Percentiles rank a stretch among this genome's conserved stretches.
Evolutionary conservation across 2,329 filamentous ascomycete species (phyloP).

Genomic region (Pseudocercospora eumusae): DNA sequence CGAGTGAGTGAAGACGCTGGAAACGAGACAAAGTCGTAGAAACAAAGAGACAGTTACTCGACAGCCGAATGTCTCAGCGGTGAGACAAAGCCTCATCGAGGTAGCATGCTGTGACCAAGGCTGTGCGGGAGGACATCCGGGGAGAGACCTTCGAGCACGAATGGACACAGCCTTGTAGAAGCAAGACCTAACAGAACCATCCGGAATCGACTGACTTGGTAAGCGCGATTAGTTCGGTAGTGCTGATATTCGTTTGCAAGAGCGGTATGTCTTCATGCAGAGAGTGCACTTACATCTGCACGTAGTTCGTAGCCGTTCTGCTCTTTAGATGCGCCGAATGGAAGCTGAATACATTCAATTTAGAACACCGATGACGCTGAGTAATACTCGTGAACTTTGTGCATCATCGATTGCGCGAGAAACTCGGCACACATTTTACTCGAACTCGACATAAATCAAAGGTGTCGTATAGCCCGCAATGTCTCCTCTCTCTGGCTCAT

Average conservation of each 20-base stretch:
- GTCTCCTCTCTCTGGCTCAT: conserved; percentile 12
- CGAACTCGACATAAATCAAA: conserved; percentile 25
- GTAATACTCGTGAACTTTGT: not conserved
- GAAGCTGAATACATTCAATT: not conserved
- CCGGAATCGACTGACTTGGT: not conserved
- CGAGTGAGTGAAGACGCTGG: not conserved
- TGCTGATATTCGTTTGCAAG: not conserved
- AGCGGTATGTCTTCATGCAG: not conserved
- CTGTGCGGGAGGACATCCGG: not conserved
- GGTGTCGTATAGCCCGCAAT: conserved; percentile 24
- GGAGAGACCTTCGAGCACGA: not conserved
- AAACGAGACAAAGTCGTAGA: not conserved
- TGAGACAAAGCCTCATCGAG: not conserved
- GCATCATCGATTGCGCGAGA: not conserved
- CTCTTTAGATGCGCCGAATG: not conserved
- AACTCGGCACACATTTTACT: conserved; percentile 1
- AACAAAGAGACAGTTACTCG: not conserved
- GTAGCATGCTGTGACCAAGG: not conserved
- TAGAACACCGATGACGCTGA: not conserved
- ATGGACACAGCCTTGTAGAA: not conserved
- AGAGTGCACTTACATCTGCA: not conserved
- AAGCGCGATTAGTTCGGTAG: not conserved
- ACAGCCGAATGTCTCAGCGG: not conserved
- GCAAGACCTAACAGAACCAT: not conserved
- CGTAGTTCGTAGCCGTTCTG: not conserved